Conservation (phyloP, 176 grass and related monocot species). For the Lolium rigidum region DNA sequence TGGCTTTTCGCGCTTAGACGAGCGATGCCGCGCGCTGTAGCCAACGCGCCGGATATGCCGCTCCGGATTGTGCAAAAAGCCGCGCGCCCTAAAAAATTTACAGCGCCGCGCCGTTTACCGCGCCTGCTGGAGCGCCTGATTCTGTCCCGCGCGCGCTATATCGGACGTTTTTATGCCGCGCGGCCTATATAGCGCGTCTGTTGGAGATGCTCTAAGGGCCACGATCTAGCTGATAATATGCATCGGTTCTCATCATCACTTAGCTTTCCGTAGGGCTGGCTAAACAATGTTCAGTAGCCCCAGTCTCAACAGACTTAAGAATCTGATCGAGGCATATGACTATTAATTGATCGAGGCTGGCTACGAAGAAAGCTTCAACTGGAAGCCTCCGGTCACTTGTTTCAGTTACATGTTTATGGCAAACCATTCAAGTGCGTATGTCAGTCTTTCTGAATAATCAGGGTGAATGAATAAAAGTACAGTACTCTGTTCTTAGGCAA, state of each 20-base stretch:
- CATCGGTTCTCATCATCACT: conserved; percentile 28
- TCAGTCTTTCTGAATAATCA: not conserved
- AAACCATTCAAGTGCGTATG: not conserved
- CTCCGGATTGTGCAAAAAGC: no score
- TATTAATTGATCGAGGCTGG: not conserved
- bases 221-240: conserved; percentile 26
- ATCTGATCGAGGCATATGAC: not conserved
- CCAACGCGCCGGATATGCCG: no score
- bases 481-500: conserved; percentile 1
- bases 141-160: no score
- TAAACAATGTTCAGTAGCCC: not conserved
- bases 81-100: no score
- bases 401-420: not conserved
- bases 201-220: no score
- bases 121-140: no score
- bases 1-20: no score
- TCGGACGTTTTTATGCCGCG: no score
- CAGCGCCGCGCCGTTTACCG: no score
- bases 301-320: conserved; percentile 28
- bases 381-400: not conserved
- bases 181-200: no score
- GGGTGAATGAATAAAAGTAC: not conserved
- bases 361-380: not conserved
- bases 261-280: not conserved
- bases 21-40: no score